A percentile compares a stretch with the other conserved stretches of the same genome.
phyloP scores from a whole-genome alignment of 2,329 filamentous ascomycete genomes.

The Raffaelea deltoideospora region DNA sequence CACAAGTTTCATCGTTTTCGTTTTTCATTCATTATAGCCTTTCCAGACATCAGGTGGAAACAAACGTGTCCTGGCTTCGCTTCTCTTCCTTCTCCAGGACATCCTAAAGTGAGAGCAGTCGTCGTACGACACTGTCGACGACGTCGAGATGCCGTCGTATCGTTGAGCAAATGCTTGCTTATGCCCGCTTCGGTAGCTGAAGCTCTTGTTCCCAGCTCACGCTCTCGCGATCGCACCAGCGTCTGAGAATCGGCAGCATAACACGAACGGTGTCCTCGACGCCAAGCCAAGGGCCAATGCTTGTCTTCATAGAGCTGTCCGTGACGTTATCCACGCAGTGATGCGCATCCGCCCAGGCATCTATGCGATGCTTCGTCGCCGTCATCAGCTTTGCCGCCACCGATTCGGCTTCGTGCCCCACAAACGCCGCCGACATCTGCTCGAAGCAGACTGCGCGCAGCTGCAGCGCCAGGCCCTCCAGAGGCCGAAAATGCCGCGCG shows the following conservation, averaged over 20 bases:
- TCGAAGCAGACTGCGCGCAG: slow-evolving; percentile 29
- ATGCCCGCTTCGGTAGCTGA: slow-evolving; percentile 3
- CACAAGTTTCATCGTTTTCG: too few species aligned
- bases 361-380: slow-evolving; percentile 12
- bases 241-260: slow-evolving; percentile 23
- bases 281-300: slow-evolving; percentile 26
- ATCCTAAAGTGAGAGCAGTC: too few species aligned
- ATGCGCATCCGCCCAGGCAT: slow-evolving; percentile 17
- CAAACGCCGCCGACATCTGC: slow-evolving; percentile 18
- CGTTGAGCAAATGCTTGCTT: too few species aligned
- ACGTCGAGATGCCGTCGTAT: too few species aligned
- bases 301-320: slow-evolving; percentile 13
- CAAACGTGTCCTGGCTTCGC: too few species aligned
- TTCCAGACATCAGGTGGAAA: too few species aligned
- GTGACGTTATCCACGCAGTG: slow-evolving; percentile 14
- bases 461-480: slow-evolving; percentile 26
- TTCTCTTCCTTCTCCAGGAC: too few species aligned
- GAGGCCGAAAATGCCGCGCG: slow-evolving; percentile 16
- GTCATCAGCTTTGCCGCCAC: slow-evolving; percentile 14
- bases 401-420: slow-evolving; percentile 17
- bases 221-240: slow-evolving; percentile 28
- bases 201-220: slow-evolving; percentile 24
- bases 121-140: too few species aligned
- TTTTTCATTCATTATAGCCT: too few species aligned
- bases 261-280: slow-evolving; percentile 27